Evolutionary conservation across 345 rosid genomes (phyloP), one percentile per base, ranked within the genome.

Genomic region (Gynandropsis gynandra): DNA sequence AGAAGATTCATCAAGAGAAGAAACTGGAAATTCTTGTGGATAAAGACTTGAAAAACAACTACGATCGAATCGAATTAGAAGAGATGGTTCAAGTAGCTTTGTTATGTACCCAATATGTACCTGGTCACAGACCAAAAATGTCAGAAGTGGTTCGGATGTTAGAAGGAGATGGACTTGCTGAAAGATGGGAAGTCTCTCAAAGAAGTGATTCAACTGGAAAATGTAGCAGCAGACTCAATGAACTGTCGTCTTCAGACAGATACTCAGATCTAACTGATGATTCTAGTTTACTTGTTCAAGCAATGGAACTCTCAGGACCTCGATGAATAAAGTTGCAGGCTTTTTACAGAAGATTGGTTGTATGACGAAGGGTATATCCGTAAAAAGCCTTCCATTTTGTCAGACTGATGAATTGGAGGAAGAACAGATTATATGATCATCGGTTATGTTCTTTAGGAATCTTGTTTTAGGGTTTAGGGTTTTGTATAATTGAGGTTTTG

Each of bases 291-390:
- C 80, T 90, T 52, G 95, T 66, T 56, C 96, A 90, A 72, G 98
- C 98, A 47, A 90, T 90, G 95, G 98, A 90, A 64, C 94, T 90
- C 38, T 90, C 98, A 16, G 96, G 98, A 20, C 98, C 98, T 15
- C 80, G 98, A 76, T 90, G 80, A 90, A 54, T 16, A 8, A 38
- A 9, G 29, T 24, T 24, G 5, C 29, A 5, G 29, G 29, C 29
- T 24, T 24, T 5, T 16, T 16, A 10, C 24, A 7, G 4, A 17
- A 1, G 46, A 27, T 47, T 5, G n/a, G n/a, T 16, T 4, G 44
- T 11, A 50, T 18, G 14, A 4, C 16, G n/a, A 18, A 27, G 12
- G 5, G 29, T 2, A 24, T 2, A 24, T 24, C n/a, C 29, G 5
- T 2, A 24, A 24, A 2, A 24, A 24, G 29, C 29, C 2, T 24